Evolutionary conservation across 2,329 filamentous ascomycete genomes (phyloP).

Genomic region (Botrytis elliptica): DNA sequence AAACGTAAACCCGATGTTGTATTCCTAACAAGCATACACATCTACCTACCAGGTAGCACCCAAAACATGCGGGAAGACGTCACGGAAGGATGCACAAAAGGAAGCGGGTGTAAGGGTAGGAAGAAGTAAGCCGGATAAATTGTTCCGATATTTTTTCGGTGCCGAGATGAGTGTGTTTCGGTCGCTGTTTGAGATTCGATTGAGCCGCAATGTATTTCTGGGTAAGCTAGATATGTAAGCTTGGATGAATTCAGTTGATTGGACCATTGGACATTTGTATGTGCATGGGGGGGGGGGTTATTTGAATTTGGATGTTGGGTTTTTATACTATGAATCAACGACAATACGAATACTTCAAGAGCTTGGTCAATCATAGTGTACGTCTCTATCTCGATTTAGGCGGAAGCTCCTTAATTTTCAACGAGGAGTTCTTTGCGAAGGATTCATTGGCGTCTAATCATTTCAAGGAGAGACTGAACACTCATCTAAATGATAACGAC

Average conservation of each 20-base stretch:
- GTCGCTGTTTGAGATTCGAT: neutral
- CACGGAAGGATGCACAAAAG: neutral
- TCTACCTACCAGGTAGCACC: neutral
- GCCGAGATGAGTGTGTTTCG: neutral
- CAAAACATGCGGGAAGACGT: conserved; percentile 7
- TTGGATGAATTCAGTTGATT: neutral
- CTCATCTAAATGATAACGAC: neutral
- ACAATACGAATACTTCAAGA: neutral
- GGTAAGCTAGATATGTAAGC: neutral
- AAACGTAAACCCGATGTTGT: neutral
- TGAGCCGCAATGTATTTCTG: neutral
- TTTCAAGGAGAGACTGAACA: neutral
- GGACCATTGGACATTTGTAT: neutral
- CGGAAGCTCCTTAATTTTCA: neutral
- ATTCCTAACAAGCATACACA: neutral
- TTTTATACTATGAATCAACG: neutral
- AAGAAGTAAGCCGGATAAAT: neutral
- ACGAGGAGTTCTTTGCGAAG: neutral
- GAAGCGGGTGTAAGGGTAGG: neutral
- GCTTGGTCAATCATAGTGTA: neutral
- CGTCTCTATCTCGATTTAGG: neutral
- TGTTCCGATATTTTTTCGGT: neutral
- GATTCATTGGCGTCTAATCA: neutral
- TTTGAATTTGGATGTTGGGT: neutral
- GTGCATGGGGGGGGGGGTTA: neutral